Evolutionary conservation across 225 moss, liverwort and hornwort genomes (phyloP), one percentile per base, ranked within the genome.

Genomic region (Anthoceros angustus): DNA sequence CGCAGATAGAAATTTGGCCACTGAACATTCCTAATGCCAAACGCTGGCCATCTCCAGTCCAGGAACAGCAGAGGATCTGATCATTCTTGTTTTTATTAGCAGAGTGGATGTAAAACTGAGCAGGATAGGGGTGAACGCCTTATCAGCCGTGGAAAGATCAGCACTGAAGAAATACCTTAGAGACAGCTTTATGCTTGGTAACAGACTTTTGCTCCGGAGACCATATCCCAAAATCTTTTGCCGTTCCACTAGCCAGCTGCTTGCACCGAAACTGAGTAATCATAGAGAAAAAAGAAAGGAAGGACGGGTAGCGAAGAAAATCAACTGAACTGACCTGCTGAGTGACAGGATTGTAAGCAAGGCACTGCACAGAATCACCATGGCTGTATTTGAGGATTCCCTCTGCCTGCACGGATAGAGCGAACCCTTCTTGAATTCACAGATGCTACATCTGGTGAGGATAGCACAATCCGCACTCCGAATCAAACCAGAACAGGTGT

Each of bases 301-400:
- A 42, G 18, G 41, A 14, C 18, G 5, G 8, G 9, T 80, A 21
- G 16, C 3, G 5, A 3, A 55, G 50, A 15, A 55, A n/a, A n/a
- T 6, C 40, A 38, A n/a, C 38, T 38, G 12, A 25, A 38, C 16
- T 15, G 10, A 90, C 95, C 83, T 98, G 91, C 68, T 98, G 95
- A 73, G 95, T 98, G 43, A 98, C 81, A 39, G 91, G 95, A 66
- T 98, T 98, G 75, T 98, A 98, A 65, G 91, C 80, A 77, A 98
- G 82, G 76, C 91, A 98, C 66, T 98, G 95, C 70, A 98, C 81
- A 3, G 95, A 85, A 73, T 98, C 86, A 10, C 82, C 81, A 74
- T 98, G 95, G 72, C 81, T 91, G 70, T 98, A 98, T 68, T 89
- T 98, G 67, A 98, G 80, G 69, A 98, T 98, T 45, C 95, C 95